Evolutionary conservation across 1,139 yeast genomes (phyloP).

Genomic region (Kurtzmaniella natalensis): DNA sequence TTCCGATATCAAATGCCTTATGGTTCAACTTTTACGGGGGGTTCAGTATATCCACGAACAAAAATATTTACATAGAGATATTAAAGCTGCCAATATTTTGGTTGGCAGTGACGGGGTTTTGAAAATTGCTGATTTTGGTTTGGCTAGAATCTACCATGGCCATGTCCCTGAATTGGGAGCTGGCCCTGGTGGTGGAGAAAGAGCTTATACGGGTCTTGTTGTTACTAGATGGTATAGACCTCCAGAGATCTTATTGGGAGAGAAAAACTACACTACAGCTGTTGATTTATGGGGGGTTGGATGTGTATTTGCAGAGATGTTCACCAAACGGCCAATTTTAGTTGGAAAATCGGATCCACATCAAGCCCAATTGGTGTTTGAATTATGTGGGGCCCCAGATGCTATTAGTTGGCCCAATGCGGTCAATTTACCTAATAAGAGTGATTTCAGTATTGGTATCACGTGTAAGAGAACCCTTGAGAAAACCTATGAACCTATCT

Average conservation of each 20-base stretch:
- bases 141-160: slow-evolving; percentile 81
- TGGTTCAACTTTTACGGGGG: slow-evolving; percentile 76
- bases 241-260: slow-evolving; percentile 87
- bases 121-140: slow-evolving; percentile 88
- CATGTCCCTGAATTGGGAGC: slow-evolving; percentile 51
- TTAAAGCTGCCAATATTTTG: slow-evolving; percentile 89
- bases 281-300: slow-evolving; percentile 98
- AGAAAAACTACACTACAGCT: slow-evolving; percentile 82
- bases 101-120: slow-evolving; percentile 73
- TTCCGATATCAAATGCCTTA: slow-evolving; percentile 76
- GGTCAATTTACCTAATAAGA: slow-evolving; percentile 55
- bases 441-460: slow-evolving; percentile 38
- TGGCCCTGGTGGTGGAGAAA: slow-evolving; percentile 71
- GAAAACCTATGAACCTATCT: slow-evolving; percentile 29
- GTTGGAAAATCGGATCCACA: slow-evolving; percentile 88
- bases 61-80: slow-evolving; percentile 79
- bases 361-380: slow-evolving; percentile 80
- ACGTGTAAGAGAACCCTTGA: slow-evolving; percentile 55
- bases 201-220: slow-evolving; percentile 82
- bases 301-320: slow-evolving; percentile 91
- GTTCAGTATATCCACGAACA: slow-evolving; percentile 75
- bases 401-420: slow-evolving; percentile 63
- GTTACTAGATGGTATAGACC: slow-evolving; percentile 98
- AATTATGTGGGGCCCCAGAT: slow-evolving; percentile 77
- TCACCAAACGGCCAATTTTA: slow-evolving; percentile 73